Percentiles rank a stretch among this genome's conserved stretches.
Evolutionary conservation across 495 filamentous ascomycete genomes (phyloP).

Genomic region (Apodospora peruviana): DNA sequence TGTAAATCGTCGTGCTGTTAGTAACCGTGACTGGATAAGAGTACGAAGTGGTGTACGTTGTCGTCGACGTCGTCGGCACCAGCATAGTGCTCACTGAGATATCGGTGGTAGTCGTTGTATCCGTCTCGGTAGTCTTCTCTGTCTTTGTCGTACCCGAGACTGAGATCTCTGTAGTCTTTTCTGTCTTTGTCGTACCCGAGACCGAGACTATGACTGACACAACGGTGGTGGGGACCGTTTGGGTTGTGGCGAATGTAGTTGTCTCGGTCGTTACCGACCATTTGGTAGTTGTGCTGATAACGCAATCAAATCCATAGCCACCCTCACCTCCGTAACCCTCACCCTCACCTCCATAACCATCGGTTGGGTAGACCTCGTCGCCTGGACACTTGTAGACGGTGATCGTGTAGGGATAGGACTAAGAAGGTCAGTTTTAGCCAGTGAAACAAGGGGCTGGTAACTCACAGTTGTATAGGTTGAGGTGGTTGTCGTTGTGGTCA

Average conservation of each 20-base stretch:
- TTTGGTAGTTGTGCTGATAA: constrained; percentile 19
- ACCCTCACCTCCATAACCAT: neutral
- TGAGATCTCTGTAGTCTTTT: constrained; percentile 7
- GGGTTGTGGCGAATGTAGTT: constrained; percentile 6
- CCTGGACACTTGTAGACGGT: neutral
- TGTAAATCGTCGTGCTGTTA: constrained; percentile 7
- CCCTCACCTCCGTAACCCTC: neutral
- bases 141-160: constrained; percentile 1
- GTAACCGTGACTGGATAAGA: constrained; percentile 9
- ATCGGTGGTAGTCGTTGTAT: neutral
- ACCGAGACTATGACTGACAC: neutral
- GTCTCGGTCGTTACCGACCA: constrained; percentile 19
- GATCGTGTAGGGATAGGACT: neutral
- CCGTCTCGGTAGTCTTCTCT: constrained; percentile 1
- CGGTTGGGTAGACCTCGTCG: neutral
- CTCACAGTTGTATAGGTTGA: constrained; percentile 17
- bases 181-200: constrained; percentile 5
- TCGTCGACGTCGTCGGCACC: constrained; percentile 8
- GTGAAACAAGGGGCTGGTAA: no score
- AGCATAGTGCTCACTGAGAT: neutral
- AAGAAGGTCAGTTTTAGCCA: no score
- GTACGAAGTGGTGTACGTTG: constrained; percentile 7
- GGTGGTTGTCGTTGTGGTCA: constrained; percentile 13
- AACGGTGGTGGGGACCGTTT: constrained; percentile 11
- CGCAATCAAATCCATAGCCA: constrained; percentile 2